Conservation (phyloP, 2,329 filamentous ascomycete species). For the Paracoccidioides lutzii region DNA sequence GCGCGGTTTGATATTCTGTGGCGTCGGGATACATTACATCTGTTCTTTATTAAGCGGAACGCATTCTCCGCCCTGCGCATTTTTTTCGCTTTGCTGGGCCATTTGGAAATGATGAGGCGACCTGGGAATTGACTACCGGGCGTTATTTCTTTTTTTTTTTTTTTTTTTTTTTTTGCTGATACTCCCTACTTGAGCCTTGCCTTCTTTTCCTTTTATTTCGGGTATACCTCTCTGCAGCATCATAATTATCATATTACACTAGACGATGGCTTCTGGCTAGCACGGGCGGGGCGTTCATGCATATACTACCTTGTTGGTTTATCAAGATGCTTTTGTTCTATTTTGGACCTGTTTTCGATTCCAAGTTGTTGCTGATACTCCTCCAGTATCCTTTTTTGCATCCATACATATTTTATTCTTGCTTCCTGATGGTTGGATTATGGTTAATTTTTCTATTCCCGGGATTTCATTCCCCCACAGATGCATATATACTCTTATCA, state of each 20-base stretch:
- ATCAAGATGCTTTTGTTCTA: neutral
- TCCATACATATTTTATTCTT: neutral
- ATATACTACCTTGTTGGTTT: neutral
- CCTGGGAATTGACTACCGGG: no score
- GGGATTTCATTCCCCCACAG: no score
- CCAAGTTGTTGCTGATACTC: neutral
- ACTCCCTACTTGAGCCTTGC: neutral
- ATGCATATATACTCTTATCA: no score
- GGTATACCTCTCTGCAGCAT: neutral
- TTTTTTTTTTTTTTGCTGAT: neutral
- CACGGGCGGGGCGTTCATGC: neutral
- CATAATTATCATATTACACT: neutral
- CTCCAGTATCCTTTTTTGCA: neutral
- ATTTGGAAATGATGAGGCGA: no score
- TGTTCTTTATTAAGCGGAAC: no score
- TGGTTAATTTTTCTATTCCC: no score
- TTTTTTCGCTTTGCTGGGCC: neutral
- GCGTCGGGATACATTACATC: no score
- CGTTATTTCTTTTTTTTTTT: neutral
- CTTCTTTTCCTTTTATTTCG: neutral
- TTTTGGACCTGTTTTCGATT: neutral
- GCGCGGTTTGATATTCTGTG: slow-evolving; percentile 17
- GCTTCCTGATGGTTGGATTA: no score
- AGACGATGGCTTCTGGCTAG: neutral
- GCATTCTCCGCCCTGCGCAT: no score